These are phyloP conservation scores for Oryza australiensis DNA, from an alignment of 176 grass and related monocot species.

Conservation along the genomic window DNA sequence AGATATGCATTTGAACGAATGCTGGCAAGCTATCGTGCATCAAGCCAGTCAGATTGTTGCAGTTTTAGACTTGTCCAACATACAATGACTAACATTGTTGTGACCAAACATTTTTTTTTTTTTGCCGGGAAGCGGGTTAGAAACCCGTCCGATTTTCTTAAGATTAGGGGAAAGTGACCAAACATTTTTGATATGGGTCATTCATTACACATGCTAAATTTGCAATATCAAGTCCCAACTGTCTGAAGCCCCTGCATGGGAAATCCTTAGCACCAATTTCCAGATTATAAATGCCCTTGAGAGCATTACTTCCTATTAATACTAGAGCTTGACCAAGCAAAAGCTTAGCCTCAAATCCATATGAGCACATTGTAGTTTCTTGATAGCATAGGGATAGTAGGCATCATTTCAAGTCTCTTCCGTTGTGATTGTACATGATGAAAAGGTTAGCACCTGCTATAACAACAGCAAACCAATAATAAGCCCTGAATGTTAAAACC, in stretches of 20 bases:
- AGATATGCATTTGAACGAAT: conserved; percentile 18
- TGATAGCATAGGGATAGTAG: neutral
- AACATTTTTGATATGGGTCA: conserved; percentile 11
- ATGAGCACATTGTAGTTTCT: neutral
- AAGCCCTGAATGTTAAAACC: neutral
- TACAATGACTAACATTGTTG: neutral
- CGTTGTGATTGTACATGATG: neutral
- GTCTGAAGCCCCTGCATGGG: neutral
- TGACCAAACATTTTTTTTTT: conserved; percentile 29
- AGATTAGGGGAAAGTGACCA: too few relatives aligned
- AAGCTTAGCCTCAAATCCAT: neutral
- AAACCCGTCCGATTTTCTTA: too few relatives aligned
- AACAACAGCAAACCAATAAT: neutral
- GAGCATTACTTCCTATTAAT: neutral
- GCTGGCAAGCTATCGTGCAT: neutral
- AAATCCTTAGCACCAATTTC: conserved; percentile 21
- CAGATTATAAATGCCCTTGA: neutral
- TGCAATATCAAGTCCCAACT: neutral
- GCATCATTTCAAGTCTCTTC: neutral
- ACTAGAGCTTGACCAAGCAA: neutral
- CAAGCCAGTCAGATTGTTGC: neutral
- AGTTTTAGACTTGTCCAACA: neutral
- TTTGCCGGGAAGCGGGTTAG: too few relatives aligned
- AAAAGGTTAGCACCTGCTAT: neutral
- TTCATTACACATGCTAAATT: conserved; percentile 7